Evolutionary conservation across 179 eudicot species (phyloP).

Genomic region (Heliamphora pulchella): DNA sequence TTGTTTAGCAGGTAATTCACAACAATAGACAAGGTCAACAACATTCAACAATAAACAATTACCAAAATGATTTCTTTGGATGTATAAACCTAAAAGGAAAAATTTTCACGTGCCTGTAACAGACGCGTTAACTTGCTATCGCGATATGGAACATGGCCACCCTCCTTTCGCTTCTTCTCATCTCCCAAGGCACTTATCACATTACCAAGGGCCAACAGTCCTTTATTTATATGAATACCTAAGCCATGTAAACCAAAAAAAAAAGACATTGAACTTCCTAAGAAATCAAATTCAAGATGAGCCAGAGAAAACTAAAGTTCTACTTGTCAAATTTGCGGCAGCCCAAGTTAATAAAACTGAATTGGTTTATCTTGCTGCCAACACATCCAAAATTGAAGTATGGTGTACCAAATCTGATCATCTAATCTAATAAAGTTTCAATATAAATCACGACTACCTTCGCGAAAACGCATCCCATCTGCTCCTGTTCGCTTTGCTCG

Average conservation of each 20-base stretch:
- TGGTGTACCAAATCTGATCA: not conserved
- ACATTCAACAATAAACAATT: not conserved
- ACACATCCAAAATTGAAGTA: not conserved
- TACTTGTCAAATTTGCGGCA: slow-evolving; percentile 9
- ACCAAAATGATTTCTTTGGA: not conserved
- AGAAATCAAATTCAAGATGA: not conserved
- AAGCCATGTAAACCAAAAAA: slow-evolving; percentile 8
- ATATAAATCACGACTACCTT: slow-evolving; percentile 43
- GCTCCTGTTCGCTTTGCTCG: slow-evolving; percentile 97
- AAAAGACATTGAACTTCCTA: not conserved
- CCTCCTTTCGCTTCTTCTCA: slow-evolving; percentile 94
- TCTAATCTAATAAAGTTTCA: not conserved
- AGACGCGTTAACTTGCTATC: slow-evolving; percentile 96
- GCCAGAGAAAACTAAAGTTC: not conserved
- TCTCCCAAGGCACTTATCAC: slow-evolving; percentile 98
- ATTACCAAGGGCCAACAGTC: slow-evolving; percentile 88
- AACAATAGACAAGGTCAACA: not conserved
- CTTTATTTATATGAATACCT: slow-evolving; percentile 98
- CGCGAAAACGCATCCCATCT: slow-evolving; percentile 83
- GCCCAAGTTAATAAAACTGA: slow-evolving; percentile 3
- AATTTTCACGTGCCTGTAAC: slow-evolving; percentile 47
- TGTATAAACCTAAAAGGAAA: not conserved
- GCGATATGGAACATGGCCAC: slow-evolving; percentile 95
- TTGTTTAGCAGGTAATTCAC: not conserved
- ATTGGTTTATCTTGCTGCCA: not conserved